These are phyloP conservation scores for Neoarthrinium moseri DNA, from an alignment of 2,329 filamentous ascomycete species.

Conservation along the genomic window DNA sequence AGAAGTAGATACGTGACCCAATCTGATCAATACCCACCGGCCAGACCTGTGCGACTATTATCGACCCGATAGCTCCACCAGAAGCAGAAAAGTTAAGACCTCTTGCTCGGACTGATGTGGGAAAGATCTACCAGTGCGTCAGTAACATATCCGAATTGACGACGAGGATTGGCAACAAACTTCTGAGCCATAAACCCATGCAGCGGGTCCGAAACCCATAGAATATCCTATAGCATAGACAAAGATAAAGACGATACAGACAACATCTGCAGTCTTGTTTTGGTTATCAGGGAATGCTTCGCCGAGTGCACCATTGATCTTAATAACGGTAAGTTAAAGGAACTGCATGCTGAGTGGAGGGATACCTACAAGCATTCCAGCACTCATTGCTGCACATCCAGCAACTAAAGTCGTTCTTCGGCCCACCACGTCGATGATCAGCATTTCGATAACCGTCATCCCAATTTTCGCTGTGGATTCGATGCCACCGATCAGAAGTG, in stretches of 20 bases:
- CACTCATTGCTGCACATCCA: constrained; percentile 51
- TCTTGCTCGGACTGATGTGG: constrained; percentile 53
- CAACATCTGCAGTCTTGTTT: constrained; percentile 45
- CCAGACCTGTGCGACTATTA: constrained; percentile 55
- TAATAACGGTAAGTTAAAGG: no score
- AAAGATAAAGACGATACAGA: constrained; percentile 56
- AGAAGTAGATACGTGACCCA: constrained; percentile 54
- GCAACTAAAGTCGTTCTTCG: constrained; percentile 45
- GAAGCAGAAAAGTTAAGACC: constrained; percentile 56
- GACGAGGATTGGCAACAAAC: constrained; percentile 15
- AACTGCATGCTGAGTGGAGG: no score
- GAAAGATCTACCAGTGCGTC: constrained; percentile 45
- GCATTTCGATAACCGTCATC: constrained; percentile 55
- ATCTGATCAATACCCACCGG: constrained; percentile 50
- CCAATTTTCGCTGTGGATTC: constrained; percentile 58
- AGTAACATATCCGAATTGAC: background rate
- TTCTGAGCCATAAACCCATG: constrained; percentile 61
- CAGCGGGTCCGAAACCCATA: constrained; percentile 54
- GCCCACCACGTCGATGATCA: constrained; percentile 53
- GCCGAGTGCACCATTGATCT: constrained; percentile 56
- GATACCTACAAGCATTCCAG: constrained; percentile 50
- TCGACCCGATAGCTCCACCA: constrained; percentile 53
- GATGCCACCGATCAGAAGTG: constrained; percentile 53
- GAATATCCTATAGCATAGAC: constrained; percentile 58
- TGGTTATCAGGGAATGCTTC: constrained; percentile 48